Percentiles rank a stretch among this genome's conserved stretches.
phyloP scores from a whole-genome alignment of 805 yeast genomes.

The Hanseniaspora hatyaiensis region DNA sequence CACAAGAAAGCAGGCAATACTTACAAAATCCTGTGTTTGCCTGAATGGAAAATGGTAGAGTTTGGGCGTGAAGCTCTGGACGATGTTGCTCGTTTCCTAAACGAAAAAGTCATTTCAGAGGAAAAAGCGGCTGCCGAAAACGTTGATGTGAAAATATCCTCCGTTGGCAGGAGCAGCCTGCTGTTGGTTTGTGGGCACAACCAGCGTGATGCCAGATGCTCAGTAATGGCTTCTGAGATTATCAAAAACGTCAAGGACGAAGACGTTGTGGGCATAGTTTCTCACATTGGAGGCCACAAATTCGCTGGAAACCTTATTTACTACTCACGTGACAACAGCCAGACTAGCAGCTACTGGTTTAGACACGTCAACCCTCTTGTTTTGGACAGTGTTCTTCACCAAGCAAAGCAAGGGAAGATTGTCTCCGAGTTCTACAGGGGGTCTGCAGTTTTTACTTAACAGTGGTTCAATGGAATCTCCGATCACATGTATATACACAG shows the following conservation, averaged over 20 bases:
- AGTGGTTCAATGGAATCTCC: too few species aligned
- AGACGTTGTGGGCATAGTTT: conserved; percentile 42
- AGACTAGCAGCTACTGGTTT: conserved; percentile 48
- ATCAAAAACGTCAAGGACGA: conserved; percentile 18
- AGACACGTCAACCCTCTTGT: conserved; percentile 58
- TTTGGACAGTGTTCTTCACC: conserved; percentile 57
- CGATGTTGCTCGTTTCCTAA: conserved; percentile 22
- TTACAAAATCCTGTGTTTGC: conserved; percentile 24
- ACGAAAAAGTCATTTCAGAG: conserved; percentile 16
- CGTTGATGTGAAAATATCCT: neutral
- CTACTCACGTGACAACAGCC: conserved; percentile 26
- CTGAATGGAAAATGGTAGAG: conserved; percentile 16
- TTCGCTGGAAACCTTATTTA: conserved; percentile 72
- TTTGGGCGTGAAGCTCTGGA: too few species aligned
- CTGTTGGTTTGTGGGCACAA: conserved; percentile 25
- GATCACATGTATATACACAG: too few species aligned
- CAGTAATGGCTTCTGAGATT: conserved; percentile 18
- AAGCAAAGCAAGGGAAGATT: conserved; percentile 39
- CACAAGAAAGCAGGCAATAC: conserved; percentile 17
- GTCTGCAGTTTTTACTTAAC: neutral
- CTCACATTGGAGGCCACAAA: conserved; percentile 78
- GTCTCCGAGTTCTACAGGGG: conserved; percentile 52
- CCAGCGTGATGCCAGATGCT: conserved; percentile 26
- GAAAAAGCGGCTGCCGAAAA: neutral
- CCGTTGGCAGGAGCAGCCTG: conserved; percentile 16